These are phyloP conservation scores for Trichosporon coremiiforme DNA, from an alignment of 1,284 basidiomycete genomes.

Conservation along the genomic window DNA sequence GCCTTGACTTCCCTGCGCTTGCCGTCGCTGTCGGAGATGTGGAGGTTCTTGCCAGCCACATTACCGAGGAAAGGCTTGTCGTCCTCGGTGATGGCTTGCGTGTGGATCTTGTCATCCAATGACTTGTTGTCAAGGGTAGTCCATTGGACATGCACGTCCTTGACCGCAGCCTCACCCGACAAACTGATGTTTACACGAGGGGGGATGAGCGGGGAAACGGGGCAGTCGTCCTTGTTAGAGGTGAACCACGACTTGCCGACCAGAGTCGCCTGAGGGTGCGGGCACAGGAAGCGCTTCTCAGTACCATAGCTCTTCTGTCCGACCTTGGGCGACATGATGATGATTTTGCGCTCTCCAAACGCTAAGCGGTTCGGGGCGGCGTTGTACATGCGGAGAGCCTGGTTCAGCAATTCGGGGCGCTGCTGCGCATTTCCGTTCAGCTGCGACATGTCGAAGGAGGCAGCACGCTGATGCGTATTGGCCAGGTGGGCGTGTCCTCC, in stretches of 20 bases:
- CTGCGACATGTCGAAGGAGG: constrained; percentile 14
- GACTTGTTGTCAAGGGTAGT: constrained; percentile 45
- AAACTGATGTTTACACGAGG: constrained; percentile 86
- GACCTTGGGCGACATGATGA: constrained; percentile 94
- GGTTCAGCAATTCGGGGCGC: constrained; percentile 25
- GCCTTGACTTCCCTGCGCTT: constrained; percentile 79
- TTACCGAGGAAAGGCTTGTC: constrained; percentile 52
- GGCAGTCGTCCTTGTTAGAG: constrained; percentile 46
- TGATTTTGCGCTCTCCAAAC: constrained; percentile 87
- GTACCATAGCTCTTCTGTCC: constrained; percentile 97
- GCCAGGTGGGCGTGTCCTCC: constrained; percentile 11
- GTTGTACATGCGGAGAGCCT: constrained; percentile 62
- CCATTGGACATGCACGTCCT: constrained; percentile 56
- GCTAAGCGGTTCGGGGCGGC: constrained; percentile 80
- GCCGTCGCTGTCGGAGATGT: constrained; percentile 52
- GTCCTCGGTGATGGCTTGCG: constrained; percentile 35
- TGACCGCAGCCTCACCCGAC: constrained; percentile 81
- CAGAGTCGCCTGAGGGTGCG: constrained; percentile 91
- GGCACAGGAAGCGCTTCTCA: constrained; percentile 95
- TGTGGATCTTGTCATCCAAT: constrained; percentile 49
- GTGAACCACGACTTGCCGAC: constrained; percentile 93
- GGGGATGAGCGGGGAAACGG: constrained; percentile 58
- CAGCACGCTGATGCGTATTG: background rate
- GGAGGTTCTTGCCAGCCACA: constrained; percentile 52
- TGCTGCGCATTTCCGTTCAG: constrained; percentile 16